Conservation (phyloP, 257 asterid species). For the Gentiana straminea region DNA sequence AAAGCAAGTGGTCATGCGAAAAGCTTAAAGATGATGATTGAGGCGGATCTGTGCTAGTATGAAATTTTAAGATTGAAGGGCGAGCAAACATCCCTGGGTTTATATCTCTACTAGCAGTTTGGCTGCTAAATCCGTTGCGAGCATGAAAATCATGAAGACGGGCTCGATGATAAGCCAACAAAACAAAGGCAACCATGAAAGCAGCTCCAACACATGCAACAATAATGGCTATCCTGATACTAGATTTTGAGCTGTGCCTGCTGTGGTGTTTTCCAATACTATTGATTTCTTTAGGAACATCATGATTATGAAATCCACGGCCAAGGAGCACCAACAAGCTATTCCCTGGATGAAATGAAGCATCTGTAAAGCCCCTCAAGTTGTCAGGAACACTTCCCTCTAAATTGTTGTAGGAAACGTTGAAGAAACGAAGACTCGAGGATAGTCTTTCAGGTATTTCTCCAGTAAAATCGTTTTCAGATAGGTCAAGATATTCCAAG, state of each 20-base stretch:
- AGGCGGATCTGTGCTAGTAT: constrained; percentile 43
- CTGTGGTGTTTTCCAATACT: constrained; percentile 2
- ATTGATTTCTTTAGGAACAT: constrained; percentile 15
- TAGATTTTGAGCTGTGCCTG: constrained; percentile 27
- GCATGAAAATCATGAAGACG: constrained; percentile 39
- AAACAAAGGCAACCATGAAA: constrained; percentile 60
- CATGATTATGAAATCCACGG: constrained; percentile 8
- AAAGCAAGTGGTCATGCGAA: constrained; percentile 73
- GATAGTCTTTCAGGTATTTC: constrained; percentile 54
- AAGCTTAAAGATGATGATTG: constrained; percentile 66
- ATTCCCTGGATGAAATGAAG: constrained; percentile 76
- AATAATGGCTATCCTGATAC: constrained; percentile 55
- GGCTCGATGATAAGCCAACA: constrained; percentile 62
- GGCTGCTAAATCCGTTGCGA: constrained; percentile 37
- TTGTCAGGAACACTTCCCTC: constrained; percentile 60
- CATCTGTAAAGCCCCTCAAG: constrained; percentile 38
- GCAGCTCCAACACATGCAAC: constrained; percentile 72
- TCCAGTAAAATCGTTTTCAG: constrained; percentile 59
- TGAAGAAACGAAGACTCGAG: constrained; percentile 40
- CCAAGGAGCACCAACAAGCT: constrained; percentile 15
- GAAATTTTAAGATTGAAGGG: constrained; percentile 60
- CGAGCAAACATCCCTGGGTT: constrained; percentile 50
- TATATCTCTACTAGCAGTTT: constrained; percentile 38
- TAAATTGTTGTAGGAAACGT: constrained; percentile 53
- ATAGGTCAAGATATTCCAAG: constrained; percentile 58